These are phyloP conservation scores for Fraxinus angustifolia DNA, from an alignment of 305 asterid genomes.

Conservation along the genomic window DNA sequence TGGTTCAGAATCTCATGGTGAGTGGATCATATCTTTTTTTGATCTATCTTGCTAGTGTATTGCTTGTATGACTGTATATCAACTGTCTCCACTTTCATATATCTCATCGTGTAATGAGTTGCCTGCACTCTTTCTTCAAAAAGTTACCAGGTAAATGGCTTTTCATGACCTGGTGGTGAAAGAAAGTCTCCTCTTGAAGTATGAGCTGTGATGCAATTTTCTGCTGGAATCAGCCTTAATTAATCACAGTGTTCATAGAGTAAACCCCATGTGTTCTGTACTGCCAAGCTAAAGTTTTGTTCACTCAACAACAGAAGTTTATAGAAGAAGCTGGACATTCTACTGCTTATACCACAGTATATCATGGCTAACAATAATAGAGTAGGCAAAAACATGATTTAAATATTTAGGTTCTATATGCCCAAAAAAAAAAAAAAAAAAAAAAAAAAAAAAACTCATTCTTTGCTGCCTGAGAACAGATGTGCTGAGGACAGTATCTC, in stretches of 20 bases:
- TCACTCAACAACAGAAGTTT: not conserved
- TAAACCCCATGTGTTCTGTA: not conserved
- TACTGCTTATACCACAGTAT: not conserved
- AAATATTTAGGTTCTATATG: not conserved
- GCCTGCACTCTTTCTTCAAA: not conserved
- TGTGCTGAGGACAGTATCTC: not conserved
- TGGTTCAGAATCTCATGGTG: conserved; percentile 94
- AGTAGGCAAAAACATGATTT: not conserved
- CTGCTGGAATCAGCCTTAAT: not conserved
- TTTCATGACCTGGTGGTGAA: conserved; percentile 1
- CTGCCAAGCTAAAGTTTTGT: not conserved
- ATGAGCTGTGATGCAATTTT: conserved; percentile 7
- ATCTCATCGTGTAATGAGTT: not conserved
- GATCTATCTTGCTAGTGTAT: conserved; percentile 1
- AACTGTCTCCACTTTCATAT: not conserved
- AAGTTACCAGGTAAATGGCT: not conserved
- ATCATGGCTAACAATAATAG: not conserved
- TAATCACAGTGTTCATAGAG: not conserved
- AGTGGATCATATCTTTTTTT: conserved; percentile 29
- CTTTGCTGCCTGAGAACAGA: not conserved
- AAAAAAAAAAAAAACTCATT: not conserved
- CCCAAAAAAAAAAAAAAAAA: not conserved
- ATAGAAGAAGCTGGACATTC: not conserved
- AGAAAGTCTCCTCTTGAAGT: not conserved
- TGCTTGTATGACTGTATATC: conserved; percentile 34